Evolutionary conservation across 202 grass and related monocot genomes (phyloP).

Genomic region (Cymbopogon flexuosus): DNA sequence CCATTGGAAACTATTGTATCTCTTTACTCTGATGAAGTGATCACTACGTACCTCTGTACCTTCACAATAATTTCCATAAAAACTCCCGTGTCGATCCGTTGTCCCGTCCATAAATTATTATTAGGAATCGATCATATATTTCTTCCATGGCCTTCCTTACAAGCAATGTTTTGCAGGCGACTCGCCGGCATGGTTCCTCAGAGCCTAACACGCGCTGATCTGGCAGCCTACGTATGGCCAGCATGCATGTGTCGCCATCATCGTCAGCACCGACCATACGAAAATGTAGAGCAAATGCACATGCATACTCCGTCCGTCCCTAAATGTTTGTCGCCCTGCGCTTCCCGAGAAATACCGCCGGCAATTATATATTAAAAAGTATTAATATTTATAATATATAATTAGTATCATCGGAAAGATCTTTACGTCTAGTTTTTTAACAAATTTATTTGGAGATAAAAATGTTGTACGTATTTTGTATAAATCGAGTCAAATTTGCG

Average conservation of each 20-base stretch:
- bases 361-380: no score
- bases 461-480: no score
- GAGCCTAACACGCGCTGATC: background rate
- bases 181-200: conserved; percentile 17
- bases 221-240: conserved; percentile 20
- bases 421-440: no score
- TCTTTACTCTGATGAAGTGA: conserved; percentile 25
- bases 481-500: no score
- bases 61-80: background rate
- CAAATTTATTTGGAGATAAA: no score
- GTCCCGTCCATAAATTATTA: background rate
- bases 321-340: no score
- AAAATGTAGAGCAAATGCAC: background rate
- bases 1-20: background rate
- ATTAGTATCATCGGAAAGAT: no score
- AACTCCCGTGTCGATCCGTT: background rate
- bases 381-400: no score
- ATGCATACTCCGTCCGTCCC: no score
- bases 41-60: background rate
- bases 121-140: background rate
- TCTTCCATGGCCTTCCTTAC: conserved; percentile 25
- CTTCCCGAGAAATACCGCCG: no score
- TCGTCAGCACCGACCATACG: conserved; percentile 15
- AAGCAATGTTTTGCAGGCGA: conserved; percentile 24
- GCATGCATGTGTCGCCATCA: background rate